A percentile compares a stretch with the other conserved stretches of the same genome.
Conservation (phyloP, 179 eudicot species). For the Nepenthes alata region DNA sequence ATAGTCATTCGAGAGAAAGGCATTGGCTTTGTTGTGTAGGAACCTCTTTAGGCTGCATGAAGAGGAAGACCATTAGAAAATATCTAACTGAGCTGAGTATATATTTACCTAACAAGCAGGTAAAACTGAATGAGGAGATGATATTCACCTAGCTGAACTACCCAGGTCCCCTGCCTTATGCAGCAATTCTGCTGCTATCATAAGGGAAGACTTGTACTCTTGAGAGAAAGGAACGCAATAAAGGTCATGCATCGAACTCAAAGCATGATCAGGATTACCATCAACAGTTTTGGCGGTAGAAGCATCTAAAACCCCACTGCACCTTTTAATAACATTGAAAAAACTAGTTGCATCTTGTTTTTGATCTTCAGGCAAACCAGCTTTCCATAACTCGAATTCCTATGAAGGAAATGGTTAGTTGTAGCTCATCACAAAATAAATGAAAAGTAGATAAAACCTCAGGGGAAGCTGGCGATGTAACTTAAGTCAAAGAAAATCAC, state of each 20-base stretch:
- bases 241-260: constrained; percentile 35
- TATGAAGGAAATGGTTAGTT: constrained; percentile 11
- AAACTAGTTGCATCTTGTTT: constrained; percentile 69
- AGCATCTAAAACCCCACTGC: constrained; percentile 25
- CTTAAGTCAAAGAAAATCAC: not conserved
- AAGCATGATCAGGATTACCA: constrained; percentile 10
- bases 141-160: constrained; percentile 51
- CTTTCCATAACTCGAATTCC: constrained; percentile 92
- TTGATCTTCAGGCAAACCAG: constrained; percentile 46
- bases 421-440: too few species aligned
- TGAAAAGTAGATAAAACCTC: too few species aligned
- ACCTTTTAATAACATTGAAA: constrained; percentile 71
- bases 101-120: not conserved
- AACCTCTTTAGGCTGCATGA: constrained; percentile 68
- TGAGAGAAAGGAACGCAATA: constrained; percentile 58
- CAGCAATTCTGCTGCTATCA: constrained; percentile 56
- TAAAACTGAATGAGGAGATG: not conserved
- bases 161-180: constrained; percentile 70
- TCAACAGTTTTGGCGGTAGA: constrained; percentile 13
- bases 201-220: constrained; percentile 49
- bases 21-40: constrained; percentile 74
- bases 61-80: constrained; percentile 9
- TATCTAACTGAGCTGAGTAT: constrained; percentile 1
- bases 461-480: not conserved
- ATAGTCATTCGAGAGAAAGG: constrained; percentile 90